These are phyloP conservation scores for Fraxinus albicans DNA, from an alignment of 305 asterid species.

Conservation along the genomic window DNA sequence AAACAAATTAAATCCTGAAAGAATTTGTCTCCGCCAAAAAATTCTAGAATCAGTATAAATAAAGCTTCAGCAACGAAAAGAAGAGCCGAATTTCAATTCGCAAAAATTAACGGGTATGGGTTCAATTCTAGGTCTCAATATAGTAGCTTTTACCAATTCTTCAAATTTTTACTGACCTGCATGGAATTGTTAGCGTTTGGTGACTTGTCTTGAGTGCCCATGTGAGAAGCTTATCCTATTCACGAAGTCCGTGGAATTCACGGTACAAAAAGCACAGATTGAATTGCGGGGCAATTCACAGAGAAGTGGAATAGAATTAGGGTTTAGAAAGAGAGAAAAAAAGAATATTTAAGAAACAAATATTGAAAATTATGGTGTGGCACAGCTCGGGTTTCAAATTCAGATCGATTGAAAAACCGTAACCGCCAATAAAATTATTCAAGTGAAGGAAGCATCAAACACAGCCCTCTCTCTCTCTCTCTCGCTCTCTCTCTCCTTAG, in stretches of 20 bases:
- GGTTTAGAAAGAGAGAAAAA: conserved; percentile 38
- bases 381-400: conserved; percentile 26
- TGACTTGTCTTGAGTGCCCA: conserved; percentile 83
- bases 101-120: background rate
- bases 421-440: conserved; percentile 47
- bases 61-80: background rate
- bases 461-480: conserved; percentile 8
- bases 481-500: conserved; percentile 8
- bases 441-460: background rate
- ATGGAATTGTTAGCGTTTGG: conserved; percentile 58
- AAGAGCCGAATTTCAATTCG: background rate
- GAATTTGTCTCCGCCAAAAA: background rate
- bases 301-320: conserved; percentile 27
- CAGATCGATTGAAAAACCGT: conserved; percentile 54
- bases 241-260: conserved; percentile 31
- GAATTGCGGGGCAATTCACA: conserved; percentile 26
- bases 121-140: conserved; percentile 9
- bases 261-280: conserved; percentile 25
- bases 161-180: conserved; percentile 56
- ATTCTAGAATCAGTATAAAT: background rate
- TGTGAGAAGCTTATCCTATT: conserved; percentile 22
- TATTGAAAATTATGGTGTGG: conserved; percentile 13
- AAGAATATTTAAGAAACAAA: background rate
- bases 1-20: background rate
- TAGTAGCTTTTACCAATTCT: background rate